Evolutionary conservation across 2,329 filamentous ascomycete genomes (phyloP), one percentile per base, ranked within the genome.

Genomic region (Cadophora malorum): DNA sequence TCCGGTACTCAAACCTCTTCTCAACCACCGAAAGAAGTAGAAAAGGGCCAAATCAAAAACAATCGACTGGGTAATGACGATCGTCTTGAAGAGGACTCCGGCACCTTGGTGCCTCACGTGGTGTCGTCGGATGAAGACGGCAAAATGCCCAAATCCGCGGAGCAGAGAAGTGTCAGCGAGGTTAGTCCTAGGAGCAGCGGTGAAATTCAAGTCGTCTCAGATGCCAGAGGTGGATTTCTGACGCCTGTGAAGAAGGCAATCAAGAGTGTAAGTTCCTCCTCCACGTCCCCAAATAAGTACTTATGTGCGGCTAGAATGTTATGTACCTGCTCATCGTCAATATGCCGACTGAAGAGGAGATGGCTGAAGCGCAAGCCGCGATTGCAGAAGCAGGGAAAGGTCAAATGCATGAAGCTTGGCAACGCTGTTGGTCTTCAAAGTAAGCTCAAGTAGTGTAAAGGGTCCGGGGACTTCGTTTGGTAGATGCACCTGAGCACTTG

Each of bases 311-410:
- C 33, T 23, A 38, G 55, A 58, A 83, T 73, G 80, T 84, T 19
- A 68, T 85, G 58, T 85, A 84, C 71, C 71, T 85, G 66, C 79
- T 83, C 73, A 80, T 85, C 63, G 82, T 84, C 23, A 83, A 84
- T 66, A 78, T 84, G 79, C 83, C 83, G 0, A 78, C 76, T 28
- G 66, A 64, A 6, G 67, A 66, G 49, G 67, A 72, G 59, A 63
- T 68, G 62, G 69, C 63, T 45, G 60, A 50, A 49, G 67, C 65
- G 16, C 19, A 53, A 21, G 52, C 25, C 1, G 59, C 49, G 21
- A 28, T 60, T 3, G 35, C 55, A 50, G 41, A 50, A 25, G 41
- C 53, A 12, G 38, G 28, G 45, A 59, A 64, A 25, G 23, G 35
- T 8, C 56, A 41, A n/a, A 4, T 21, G 21, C 35, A 38, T 25